These are phyloP conservation scores for Inga leiocalycina DNA, from an alignment of 306 rosid genomes.

Conservation along the genomic window DNA sequence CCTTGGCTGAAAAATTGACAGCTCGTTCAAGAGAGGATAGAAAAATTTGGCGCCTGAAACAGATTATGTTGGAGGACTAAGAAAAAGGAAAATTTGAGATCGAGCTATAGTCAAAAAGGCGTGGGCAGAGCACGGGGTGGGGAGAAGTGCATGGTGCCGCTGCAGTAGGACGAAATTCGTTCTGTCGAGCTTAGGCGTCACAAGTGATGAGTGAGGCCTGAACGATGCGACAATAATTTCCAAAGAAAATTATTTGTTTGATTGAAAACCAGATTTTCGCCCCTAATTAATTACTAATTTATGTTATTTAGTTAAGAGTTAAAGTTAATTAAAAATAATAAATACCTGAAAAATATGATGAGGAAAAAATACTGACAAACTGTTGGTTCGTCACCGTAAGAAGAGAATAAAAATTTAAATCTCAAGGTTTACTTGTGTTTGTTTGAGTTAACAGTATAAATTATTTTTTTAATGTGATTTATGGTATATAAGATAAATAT, in stretches of 20 bases:
- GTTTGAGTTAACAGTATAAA: too few species aligned
- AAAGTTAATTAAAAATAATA: too few species aligned
- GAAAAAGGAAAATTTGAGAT: background rate
- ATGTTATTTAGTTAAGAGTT: too few species aligned
- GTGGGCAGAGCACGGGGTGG: background rate
- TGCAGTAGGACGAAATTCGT: background rate
- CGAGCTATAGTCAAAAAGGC: background rate
- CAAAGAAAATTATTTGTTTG: background rate
- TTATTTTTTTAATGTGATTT: too few species aligned
- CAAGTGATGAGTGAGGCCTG: background rate
- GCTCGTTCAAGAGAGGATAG: background rate
- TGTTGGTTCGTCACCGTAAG: too few species aligned
- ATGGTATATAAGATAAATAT: too few species aligned
- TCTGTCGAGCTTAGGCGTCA: background rate
- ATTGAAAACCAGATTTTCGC: too few species aligned
- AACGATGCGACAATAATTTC: background rate
- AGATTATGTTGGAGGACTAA: background rate
- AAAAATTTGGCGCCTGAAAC: background rate
- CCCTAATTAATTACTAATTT: too few species aligned
- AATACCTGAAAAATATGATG: too few species aligned
- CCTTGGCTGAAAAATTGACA: background rate
- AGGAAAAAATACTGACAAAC: too few species aligned
- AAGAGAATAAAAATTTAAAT: too few species aligned
- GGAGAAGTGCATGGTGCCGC: background rate
- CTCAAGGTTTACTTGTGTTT: too few species aligned